These are phyloP conservation scores for Fusarium scirpi DNA, from an alignment of 2,329 filamentous ascomycete genomes.

Conservation along the genomic window DNA sequence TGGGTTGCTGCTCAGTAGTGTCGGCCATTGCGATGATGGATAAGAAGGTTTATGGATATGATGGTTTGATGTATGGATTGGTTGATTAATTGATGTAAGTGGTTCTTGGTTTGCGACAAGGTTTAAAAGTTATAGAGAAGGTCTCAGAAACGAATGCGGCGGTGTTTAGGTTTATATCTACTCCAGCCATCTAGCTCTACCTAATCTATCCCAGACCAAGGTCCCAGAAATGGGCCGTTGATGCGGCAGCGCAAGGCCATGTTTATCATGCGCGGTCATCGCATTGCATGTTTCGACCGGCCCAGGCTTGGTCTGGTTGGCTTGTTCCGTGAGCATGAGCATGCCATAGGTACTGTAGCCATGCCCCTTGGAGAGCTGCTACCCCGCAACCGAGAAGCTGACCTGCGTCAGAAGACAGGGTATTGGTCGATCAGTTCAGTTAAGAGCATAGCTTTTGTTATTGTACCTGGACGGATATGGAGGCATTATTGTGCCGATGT, in stretches of 20 bases:
- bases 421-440: conserved; percentile 37
- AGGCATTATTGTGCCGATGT: conserved; percentile 13
- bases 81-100: conserved; percentile 18
- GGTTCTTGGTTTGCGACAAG: conserved; percentile 8
- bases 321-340: conserved; percentile 19
- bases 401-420: conserved; percentile 43
- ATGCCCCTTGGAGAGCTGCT: conserved; percentile 37
- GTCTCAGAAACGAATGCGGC: conserved; percentile 34
- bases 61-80: background rate
- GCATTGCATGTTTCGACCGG: conserved; percentile 34
- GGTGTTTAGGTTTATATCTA: conserved; percentile 42
- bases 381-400: conserved; percentile 45
- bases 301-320: conserved; percentile 22
- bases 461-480: conserved; percentile 24
- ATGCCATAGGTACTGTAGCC: conserved; percentile 8
- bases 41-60: background rate
- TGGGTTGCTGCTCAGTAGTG: conserved; percentile 35
- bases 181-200: conserved; percentile 5
- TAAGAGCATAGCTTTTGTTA: conserved; percentile 2
- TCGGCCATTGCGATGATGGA: conserved; percentile 46
- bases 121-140: conserved; percentile 8
- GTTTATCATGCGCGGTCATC: conserved; percentile 36
- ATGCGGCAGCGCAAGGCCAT: conserved; percentile 46
- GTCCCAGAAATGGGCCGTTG: conserved; percentile 44
- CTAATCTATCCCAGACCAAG: conserved; percentile 27